Evolutionary conservation across 768 basidiomycete species (phyloP), one percentile per base, ranked within the genome.

Genomic region (Sarcodon aspratus): DNA sequence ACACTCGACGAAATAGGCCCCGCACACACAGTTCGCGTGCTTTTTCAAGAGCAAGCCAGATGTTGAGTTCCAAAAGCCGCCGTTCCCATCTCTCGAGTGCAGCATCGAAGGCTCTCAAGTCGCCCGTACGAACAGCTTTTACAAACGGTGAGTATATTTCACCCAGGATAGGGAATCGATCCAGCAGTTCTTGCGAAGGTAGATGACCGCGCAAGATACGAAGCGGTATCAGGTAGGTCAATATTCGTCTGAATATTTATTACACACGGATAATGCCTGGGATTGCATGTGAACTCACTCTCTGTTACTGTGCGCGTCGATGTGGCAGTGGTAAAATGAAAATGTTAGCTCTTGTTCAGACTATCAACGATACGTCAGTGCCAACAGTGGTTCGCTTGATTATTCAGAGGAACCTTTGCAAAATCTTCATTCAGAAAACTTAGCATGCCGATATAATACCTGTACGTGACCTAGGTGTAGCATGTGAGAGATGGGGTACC

Each of bases 371-470:
- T 12, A 42, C n/a, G n/a, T 9, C 11, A 15, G 31, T 9, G 15
- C 45, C 17, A 34, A 36, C 17, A 8, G 21, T 12, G 18, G 15
- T n/a, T 31, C n/a, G 13, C 12, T 1, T 36, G 31, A 6, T 10
- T 11, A 18, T n/a, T n/a, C 10, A 44, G 35, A 54, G 62, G 33
- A 44, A 84, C 90, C 69, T 91, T 91, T 36, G 69, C 72, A 59
- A 90, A 94, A 45, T 95, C 86, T 62, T 97, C 96, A 58, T 89
- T 89, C 52, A 97, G 65, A 67, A 98, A 97, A 59, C 80, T 84
- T 52, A 98, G 73, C 81, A 97, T 89, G 53, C 95, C 96, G 44
- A 96, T 66, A 61, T 97, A 97, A 70, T 95, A 99, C 52, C 82
- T 74, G 66, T 87, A 96, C 18, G 94, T 94, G 46, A 96, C 91